phyloP scores from a whole-genome alignment of 2,329 filamentous ascomycete genomes.

The Nectriaceae sp. region DNA sequence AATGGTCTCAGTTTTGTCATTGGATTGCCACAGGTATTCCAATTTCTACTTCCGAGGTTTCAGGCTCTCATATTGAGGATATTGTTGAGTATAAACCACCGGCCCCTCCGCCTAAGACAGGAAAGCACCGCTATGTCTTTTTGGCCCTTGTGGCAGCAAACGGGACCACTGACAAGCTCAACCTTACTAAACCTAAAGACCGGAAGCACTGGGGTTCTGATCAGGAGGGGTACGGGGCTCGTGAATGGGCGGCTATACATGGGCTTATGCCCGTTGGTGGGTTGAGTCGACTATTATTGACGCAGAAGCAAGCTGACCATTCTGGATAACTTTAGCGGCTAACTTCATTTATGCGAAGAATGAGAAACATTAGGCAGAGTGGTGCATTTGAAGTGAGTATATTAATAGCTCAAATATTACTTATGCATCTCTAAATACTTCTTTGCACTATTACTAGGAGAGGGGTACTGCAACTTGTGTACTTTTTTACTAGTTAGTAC shows the following conservation, averaged over 20 bases:
- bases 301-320: not conserved
- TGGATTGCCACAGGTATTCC: conserved; percentile 16
- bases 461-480: too few species aligned
- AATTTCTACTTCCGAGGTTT: not conserved
- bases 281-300: not conserved
- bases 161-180: conserved; percentile 16
- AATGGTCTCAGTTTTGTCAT: conserved; percentile 26
- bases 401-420: too few species aligned
- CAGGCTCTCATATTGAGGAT: conserved; percentile 4
- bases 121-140: conserved; percentile 25
- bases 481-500: too few species aligned
- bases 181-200: conserved; percentile 14
- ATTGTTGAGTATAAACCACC: conserved; percentile 21
- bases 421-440: too few species aligned
- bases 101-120: conserved; percentile 18
- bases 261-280: conserved; percentile 23
- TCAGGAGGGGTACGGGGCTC: conserved; percentile 14
- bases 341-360: conserved; percentile 26
- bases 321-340: conserved; percentile 16
- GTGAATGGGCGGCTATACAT: conserved; percentile 20
- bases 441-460: too few species aligned
- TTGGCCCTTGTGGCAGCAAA: conserved; percentile 19
- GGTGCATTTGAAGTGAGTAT: not conserved
- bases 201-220: conserved; percentile 22
- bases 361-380: conserved; percentile 11